Conservation (phyloP, 495 filamentous ascomycete genomes). For the Aspergillus funiculosus region DNA sequence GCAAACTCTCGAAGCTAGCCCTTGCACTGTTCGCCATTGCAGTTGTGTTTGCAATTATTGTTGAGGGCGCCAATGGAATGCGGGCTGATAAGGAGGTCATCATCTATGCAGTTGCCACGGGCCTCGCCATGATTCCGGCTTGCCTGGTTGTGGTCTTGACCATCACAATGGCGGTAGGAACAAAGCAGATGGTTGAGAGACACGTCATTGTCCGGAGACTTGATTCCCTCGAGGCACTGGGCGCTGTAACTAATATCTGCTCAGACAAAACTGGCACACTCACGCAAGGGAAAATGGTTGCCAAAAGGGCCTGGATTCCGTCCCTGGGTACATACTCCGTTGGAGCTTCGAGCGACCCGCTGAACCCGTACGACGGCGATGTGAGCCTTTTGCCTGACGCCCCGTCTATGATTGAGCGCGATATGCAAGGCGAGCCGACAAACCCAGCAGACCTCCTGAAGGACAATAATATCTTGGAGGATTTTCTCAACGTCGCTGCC, state of each 20-base stretch:
- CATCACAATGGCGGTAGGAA: slow-evolving; percentile 69
- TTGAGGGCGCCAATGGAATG: slow-evolving; percentile 58
- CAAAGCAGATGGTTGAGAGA: slow-evolving; percentile 63
- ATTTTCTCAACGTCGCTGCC: slow-evolving; percentile 55
- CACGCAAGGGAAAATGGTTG: slow-evolving; percentile 72
- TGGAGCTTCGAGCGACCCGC: slow-evolving; percentile 48
- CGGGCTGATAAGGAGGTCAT: slow-evolving; percentile 56
- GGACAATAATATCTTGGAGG: slow-evolving; percentile 37
- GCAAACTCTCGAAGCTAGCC: slow-evolving; percentile 65
- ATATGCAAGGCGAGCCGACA: slow-evolving; percentile 22
- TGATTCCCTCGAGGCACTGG: slow-evolving; percentile 61
- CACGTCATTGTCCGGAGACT: slow-evolving; percentile 65
- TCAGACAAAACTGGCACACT: slow-evolving; percentile 69
- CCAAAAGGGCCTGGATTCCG: slow-evolving; percentile 76
- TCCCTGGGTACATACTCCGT: slow-evolving; percentile 56
- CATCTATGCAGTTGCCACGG: slow-evolving; percentile 67
- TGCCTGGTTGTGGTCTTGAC: slow-evolving; percentile 71
- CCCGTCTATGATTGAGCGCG: slow-evolving; percentile 30
- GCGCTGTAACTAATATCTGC: slow-evolving; percentile 66
- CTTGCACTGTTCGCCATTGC: slow-evolving; percentile 63
- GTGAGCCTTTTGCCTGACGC: slow-evolving; percentile 37
- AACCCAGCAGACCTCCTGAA: slow-evolving; percentile 34
- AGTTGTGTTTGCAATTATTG: slow-evolving; percentile 62
- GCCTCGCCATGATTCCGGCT: slow-evolving; percentile 66
- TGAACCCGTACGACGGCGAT: slow-evolving; percentile 51